A percentile compares a stretch with the other conserved stretches of the same genome.
These are phyloP conservation scores for Chytridium lagenaria DNA, from an alignment of 371 early-diverging fungal genomes.

Conservation along the genomic window DNA sequence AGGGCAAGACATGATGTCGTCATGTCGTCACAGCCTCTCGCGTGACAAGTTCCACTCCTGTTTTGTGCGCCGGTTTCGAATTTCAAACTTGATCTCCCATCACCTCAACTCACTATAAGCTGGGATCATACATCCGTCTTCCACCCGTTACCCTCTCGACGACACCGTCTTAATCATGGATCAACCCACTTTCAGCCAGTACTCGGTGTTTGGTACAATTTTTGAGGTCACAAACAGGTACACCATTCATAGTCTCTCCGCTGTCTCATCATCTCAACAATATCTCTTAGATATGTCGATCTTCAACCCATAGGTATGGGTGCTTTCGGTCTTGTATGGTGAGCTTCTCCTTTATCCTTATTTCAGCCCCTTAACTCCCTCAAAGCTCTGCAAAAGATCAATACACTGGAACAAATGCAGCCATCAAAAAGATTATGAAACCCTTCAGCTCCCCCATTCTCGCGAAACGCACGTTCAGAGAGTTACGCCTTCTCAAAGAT, in stretches of 20 bases:
- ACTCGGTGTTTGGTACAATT: slow-evolving; percentile 83
- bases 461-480: slow-evolving; percentile 93
- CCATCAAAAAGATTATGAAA: slow-evolving; percentile 94
- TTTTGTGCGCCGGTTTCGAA: background rate
- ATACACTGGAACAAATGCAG: slow-evolving; percentile 78
- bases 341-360: slow-evolving; percentile 37
- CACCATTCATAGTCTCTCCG: background rate
- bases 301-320: slow-evolving; percentile 97
- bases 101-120: too few relatives aligned
- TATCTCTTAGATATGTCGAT: slow-evolving; percentile 75
- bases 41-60: too few relatives aligned
- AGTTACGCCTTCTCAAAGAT: slow-evolving; percentile 88
- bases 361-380: background rate
- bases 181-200: slow-evolving; percentile 15
- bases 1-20: background rate
- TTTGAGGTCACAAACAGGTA: slow-evolving; percentile 92
- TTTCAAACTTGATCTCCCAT: too few relatives aligned
- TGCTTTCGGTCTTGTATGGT: slow-evolving; percentile 96
- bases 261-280: background rate
- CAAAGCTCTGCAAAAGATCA: slow-evolving; percentile 87
- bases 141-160: too few relatives aligned
- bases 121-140: too few relatives aligned
- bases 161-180: background rate
- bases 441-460: slow-evolving; percentile 91
- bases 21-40: too few relatives aligned